Percentiles rank a stretch among this genome's conserved stretches.
Conservation (phyloP, 805 yeast species). For the Saccharomycopsis fodiens region DNA sequence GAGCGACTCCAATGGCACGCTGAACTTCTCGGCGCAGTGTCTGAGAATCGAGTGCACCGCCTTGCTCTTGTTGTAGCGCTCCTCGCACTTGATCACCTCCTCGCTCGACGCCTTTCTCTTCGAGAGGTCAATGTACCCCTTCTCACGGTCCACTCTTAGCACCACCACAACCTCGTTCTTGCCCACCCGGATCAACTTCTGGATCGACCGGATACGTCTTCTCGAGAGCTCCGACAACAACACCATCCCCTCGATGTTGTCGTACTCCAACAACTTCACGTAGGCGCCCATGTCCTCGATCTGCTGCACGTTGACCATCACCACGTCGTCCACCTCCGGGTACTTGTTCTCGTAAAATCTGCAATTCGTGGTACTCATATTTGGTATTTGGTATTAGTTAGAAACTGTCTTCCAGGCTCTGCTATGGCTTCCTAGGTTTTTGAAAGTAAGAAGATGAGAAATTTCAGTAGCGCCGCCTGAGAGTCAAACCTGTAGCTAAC, state of each 20-base stretch:
- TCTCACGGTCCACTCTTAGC: slow-evolving; percentile 95
- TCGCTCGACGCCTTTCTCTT: slow-evolving; percentile 98
- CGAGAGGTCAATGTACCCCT: slow-evolving; percentile 95
- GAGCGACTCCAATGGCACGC: slow-evolving; percentile 74
- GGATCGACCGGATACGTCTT: slow-evolving; percentile 97
- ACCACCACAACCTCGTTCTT: slow-evolving; percentile 98
- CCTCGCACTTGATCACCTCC: slow-evolving; percentile 96
- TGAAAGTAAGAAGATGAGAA: background rate
- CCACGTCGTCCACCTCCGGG: slow-evolving; percentile 98
- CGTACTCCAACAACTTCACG: slow-evolving; percentile 91
- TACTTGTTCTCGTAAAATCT: slow-evolving; percentile 96
- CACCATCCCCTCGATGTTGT: slow-evolving; percentile 98
- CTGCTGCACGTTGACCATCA: slow-evolving; percentile 96
- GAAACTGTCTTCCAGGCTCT: too few species aligned
- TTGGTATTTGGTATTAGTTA: too few species aligned
- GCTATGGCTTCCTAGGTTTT: background rate
- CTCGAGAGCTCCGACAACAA: slow-evolving; percentile 91
- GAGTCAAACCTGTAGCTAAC: background rate
- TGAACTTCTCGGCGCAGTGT: slow-evolving; percentile 96
- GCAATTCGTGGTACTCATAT: slow-evolving; percentile 82
- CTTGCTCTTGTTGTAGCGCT: slow-evolving; percentile 91
- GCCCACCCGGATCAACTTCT: slow-evolving; percentile 95
- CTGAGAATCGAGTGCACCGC: slow-evolving; percentile 97
- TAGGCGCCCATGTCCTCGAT: slow-evolving; percentile 99
- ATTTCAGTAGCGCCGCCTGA: background rate